phyloP scores from a whole-genome alignment of 306 rosid species.

The Vigna mungo region DNA sequence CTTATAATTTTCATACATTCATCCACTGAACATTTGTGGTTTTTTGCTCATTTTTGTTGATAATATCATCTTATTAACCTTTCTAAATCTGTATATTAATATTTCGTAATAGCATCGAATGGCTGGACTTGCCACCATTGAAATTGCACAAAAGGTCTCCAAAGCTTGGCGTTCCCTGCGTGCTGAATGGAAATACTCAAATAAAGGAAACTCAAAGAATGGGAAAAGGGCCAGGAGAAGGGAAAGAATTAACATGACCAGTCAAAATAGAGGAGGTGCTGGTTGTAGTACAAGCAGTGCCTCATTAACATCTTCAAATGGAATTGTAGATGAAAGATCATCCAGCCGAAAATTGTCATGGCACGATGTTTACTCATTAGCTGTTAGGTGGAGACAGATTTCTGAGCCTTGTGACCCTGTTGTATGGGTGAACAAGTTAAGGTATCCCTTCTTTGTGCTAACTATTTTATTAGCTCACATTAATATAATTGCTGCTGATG shows the following conservation, averaged over 20 bases:
- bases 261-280: constrained; percentile 97
- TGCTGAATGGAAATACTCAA: constrained; percentile 77
- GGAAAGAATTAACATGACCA: constrained; percentile 75
- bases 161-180: constrained; percentile 92
- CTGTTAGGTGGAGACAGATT: constrained; percentile 94
- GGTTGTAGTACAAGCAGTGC: constrained; percentile 91
- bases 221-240: constrained; percentile 85
- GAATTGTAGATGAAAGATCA: constrained; percentile 69
- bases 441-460: constrained; percentile 59
- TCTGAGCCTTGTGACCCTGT: constrained; percentile 96
- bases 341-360: constrained; percentile 71
- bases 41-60: constrained; percentile 21
- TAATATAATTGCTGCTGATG: constrained; percentile 33
- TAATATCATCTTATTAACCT: constrained; percentile 15
- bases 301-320: constrained; percentile 62
- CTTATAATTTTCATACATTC: constrained; percentile 1
- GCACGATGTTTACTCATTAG: constrained; percentile 80
- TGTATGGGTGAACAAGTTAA: constrained; percentile 91
- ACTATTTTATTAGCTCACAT: constrained; percentile 20
- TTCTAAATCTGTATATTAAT: constrained; percentile 30
- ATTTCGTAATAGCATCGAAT: constrained; percentile 85
- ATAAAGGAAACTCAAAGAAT: constrained; percentile 68
- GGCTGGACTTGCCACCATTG: constrained; percentile 97
- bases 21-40: not conserved
- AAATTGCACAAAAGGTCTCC: constrained; percentile 94